These are phyloP conservation scores for Penicillium bialowiezense DNA, from an alignment of 495 filamentous ascomycete genomes.

Conservation along the genomic window DNA sequence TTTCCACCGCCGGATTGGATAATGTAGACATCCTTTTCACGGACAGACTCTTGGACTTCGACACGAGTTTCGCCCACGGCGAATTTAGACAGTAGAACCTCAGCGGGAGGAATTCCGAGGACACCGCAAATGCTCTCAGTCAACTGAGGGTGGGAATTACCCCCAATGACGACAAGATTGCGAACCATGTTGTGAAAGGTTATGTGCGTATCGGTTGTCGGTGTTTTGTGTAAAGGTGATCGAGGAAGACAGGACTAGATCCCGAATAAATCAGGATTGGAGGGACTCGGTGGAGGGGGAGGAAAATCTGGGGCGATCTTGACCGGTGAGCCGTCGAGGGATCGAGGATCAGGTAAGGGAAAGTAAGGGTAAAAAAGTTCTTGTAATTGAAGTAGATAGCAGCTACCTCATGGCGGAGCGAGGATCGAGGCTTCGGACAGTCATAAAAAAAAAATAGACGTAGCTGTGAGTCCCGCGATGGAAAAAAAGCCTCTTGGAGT, in stretches of 20 bases:
- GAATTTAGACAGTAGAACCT: constrained; percentile 85
- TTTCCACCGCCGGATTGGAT: constrained; percentile 86
- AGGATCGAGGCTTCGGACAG: constrained; percentile 19
- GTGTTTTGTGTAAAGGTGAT: constrained; percentile 6
- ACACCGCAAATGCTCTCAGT: constrained; percentile 80
- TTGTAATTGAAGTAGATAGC: constrained; percentile 19
- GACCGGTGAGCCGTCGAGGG: constrained; percentile 16
- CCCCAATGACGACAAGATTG: constrained; percentile 91
- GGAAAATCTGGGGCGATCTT: constrained; percentile 36
- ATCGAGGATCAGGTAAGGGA: constrained; percentile 9
- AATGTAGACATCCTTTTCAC: constrained; percentile 97
- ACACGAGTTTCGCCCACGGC: constrained; percentile 91
- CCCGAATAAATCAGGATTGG: constrained; percentile 27
- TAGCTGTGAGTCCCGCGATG: constrained; percentile 34
- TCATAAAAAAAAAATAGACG: constrained; percentile 18
- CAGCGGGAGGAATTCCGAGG: constrained; percentile 79
- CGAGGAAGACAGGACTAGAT: constrained; percentile 14
- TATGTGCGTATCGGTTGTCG: constrained; percentile 4
- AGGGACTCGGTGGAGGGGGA: constrained; percentile 29
- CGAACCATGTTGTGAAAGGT: constrained; percentile 68
- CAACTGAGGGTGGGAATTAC: constrained; percentile 86
- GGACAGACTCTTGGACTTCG: constrained; percentile 92
- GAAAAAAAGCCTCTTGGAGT: constrained; percentile 38
- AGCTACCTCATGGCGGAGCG: constrained; percentile 40
- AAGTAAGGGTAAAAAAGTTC: constrained; percentile 11